Conservation (phyloP, 768 basidiomycete species). For the Obba rivulosa region DNA sequence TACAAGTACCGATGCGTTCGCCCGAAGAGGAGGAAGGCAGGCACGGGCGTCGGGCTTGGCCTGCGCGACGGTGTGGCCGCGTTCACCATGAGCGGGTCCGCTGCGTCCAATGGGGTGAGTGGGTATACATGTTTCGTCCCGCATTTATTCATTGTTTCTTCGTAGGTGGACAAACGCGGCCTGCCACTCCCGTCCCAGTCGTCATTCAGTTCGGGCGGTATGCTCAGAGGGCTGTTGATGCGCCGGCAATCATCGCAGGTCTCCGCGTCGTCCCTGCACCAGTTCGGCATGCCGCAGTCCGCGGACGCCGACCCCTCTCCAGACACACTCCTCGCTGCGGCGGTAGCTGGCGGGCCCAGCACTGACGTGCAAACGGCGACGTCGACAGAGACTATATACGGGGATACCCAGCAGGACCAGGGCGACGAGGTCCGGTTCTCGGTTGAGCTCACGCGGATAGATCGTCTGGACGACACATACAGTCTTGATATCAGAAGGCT, state of each 20-base stretch:
- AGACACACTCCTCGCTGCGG: conserved; percentile 17
- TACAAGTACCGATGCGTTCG: conserved; percentile 87
- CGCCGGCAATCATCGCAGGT: conserved; percentile 88
- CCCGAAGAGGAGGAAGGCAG: conserved; percentile 62
- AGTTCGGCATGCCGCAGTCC: conserved; percentile 8
- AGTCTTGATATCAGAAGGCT: conserved; percentile 88
- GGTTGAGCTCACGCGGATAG: conserved; percentile 88
- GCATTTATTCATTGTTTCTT: not conserved
- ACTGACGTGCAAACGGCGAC: conserved; percentile 19
- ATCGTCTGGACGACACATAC: conserved; percentile 85
- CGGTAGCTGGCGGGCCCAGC: conserved; percentile 8
- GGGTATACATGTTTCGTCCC: not conserved
- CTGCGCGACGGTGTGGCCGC: conserved; percentile 59
- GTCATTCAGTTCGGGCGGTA: conserved; percentile 61
- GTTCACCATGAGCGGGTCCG: conserved; percentile 72
- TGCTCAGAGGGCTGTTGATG: conserved; percentile 86
- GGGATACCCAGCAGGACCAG: conserved; percentile 72
- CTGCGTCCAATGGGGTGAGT: conserved; percentile 81
- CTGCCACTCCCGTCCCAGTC: conserved; percentile 77
- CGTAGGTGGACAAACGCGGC: conserved; percentile 89
- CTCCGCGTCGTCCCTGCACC: conserved; percentile 30
- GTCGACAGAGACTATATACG: conserved; percentile 64
- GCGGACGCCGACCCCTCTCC: conserved; percentile 18
- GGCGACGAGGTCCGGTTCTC: conserved; percentile 97
- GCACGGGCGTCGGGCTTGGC: conserved; percentile 34